A percentile compares a stretch with the other conserved stretches of the same genome.
Conservation (phyloP, 2,329 filamentous ascomycete genomes). For the Exophiala spinifera region DNA sequence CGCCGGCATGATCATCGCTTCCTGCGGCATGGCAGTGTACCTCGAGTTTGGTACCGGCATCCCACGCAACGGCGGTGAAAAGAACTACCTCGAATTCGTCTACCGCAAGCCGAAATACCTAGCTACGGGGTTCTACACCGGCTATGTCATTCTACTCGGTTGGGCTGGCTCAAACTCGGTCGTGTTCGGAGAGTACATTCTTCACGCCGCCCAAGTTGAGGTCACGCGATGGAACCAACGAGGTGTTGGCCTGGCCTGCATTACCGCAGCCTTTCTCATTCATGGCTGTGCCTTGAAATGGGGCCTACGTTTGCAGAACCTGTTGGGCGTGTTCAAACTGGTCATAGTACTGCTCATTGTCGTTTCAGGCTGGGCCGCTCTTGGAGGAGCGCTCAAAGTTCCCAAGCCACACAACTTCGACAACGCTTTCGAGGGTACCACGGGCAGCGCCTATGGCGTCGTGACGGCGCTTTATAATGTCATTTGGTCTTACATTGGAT, state of each 20-base stretch:
- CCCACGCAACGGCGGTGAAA: slow-evolving; percentile 50
- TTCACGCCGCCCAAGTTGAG: slow-evolving; percentile 43
- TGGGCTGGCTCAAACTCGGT: slow-evolving; percentile 54
- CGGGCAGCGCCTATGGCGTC: slow-evolving; percentile 40
- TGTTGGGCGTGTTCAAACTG: slow-evolving; percentile 51
- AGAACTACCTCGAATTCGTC: slow-evolving; percentile 55
- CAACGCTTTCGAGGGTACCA: slow-evolving; percentile 41
- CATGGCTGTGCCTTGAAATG: slow-evolving; percentile 48
- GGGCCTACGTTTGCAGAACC: slow-evolving; percentile 49
- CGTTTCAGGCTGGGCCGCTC: slow-evolving; percentile 42
- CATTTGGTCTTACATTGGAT: slow-evolving; percentile 56
- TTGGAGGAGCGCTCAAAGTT: slow-evolving; percentile 39
- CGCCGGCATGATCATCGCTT: slow-evolving; percentile 47
- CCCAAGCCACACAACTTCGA: slow-evolving; percentile 34
- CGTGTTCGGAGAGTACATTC: slow-evolving; percentile 51
- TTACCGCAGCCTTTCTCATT: slow-evolving; percentile 48
- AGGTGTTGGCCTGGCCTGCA: slow-evolving; percentile 47
- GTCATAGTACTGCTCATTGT: slow-evolving; percentile 49
- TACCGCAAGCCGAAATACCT: slow-evolving; percentile 52
- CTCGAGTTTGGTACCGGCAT: slow-evolving; percentile 48
- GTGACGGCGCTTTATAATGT: slow-evolving; percentile 56
- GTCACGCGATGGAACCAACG: slow-evolving; percentile 47
- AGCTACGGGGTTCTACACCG: slow-evolving; percentile 53
- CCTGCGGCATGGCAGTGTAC: slow-evolving; percentile 48
- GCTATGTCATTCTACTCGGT: slow-evolving; percentile 51